Evolutionary conservation across 1,284 basidiomycete species (phyloP).

Genomic region (Puccinia coronata): DNA sequence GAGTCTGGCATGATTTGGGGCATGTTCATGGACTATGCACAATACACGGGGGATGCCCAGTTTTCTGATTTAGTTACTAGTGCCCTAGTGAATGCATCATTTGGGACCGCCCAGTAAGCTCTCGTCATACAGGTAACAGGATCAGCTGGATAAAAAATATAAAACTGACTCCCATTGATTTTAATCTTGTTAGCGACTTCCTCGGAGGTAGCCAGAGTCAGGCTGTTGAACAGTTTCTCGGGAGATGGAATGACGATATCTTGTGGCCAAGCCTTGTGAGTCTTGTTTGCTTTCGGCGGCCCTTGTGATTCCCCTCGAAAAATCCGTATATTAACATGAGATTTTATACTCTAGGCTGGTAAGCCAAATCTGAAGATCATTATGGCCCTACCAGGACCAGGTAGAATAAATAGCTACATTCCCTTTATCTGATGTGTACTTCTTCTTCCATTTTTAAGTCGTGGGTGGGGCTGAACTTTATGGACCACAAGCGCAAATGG

Average conservation of each 20-base stretch:
- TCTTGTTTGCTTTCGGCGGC: not conserved
- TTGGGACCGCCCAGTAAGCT: constrained; percentile 1
- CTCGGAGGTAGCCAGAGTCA: constrained; percentile 19
- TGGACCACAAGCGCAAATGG: constrained; percentile 10
- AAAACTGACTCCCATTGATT: constrained; percentile 11
- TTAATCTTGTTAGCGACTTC: constrained; percentile 13
- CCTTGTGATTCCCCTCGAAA: not conserved
- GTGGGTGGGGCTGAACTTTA: constrained; percentile 32
- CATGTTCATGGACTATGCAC: constrained; percentile 29
- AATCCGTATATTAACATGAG: not conserved
- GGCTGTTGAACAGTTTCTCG: constrained; percentile 1
- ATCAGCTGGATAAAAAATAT: not conserved
- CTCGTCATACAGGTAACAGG: not conserved
- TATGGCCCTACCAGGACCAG: not conserved
- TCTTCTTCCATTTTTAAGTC: not conserved
- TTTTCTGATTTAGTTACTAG: constrained; percentile 1
- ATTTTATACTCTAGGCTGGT: not conserved
- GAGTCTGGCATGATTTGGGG: constrained; percentile 47
- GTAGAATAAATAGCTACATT: not conserved
- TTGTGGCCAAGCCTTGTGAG: constrained; percentile 39
- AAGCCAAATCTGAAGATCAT: not conserved
- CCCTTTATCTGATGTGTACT: not conserved
- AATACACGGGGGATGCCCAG: constrained; percentile 34
- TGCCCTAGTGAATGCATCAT: constrained; percentile 26
- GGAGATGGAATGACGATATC: constrained; percentile 44